Percentiles rank a stretch among this genome's conserved stretches.
Evolutionary conservation across 306 rosid genomes (phyloP).

Genomic region (Lathyrus oleraceus): DNA sequence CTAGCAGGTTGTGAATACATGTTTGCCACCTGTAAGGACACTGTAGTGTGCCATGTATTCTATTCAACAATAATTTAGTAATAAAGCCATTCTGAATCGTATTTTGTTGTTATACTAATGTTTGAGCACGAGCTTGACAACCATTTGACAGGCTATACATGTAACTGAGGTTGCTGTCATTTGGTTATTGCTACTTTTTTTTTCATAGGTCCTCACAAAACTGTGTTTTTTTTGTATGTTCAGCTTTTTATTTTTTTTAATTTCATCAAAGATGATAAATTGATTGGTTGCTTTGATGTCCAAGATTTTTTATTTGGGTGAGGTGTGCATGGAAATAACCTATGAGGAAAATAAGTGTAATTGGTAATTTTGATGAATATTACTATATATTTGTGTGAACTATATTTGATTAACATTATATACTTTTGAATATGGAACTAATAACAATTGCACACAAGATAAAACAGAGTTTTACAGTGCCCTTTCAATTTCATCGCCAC

Average conservation of each 20-base stretch:
- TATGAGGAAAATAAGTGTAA: background rate
- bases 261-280: constrained; percentile 1
- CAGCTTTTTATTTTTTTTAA: background rate
- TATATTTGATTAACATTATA: background rate
- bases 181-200: background rate
- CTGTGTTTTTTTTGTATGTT: background rate
- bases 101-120: constrained; percentile 10
- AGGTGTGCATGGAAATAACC: background rate
- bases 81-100: constrained; percentile 39
- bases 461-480: too few species aligned
- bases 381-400: background rate
- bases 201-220: background rate
- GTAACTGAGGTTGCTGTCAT: background rate
- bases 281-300: background rate
- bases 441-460: too few species aligned
- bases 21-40: constrained; percentile 54
- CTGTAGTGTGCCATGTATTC: constrained; percentile 50
- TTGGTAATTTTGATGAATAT: background rate
- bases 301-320: background rate
- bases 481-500: too few species aligned
- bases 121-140: background rate
- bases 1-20: constrained; percentile 55
- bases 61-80: constrained; percentile 53
- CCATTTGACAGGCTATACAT: background rate
- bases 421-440: background rate